Conservation (phyloP, 2,329 filamentous ascomycete genomes). For the Diaporthe citriasiana region DNA sequence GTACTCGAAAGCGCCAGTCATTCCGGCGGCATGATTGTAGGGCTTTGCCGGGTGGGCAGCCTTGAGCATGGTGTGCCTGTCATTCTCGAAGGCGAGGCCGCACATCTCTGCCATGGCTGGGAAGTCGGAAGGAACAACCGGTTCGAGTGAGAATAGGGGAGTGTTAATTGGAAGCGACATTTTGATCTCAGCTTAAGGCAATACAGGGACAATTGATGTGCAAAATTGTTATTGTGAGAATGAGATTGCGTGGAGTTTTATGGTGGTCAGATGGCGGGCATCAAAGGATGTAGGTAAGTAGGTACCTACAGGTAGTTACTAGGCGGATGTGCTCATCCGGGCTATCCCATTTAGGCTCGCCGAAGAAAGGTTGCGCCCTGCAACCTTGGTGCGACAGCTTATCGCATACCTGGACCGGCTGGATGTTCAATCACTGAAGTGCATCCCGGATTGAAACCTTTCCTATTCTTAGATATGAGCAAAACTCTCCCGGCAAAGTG, state of each 20-base stretch:
- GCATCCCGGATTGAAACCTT: too few species aligned
- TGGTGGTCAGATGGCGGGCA: not conserved
- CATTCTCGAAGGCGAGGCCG: conserved; percentile 51
- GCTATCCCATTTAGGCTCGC: conserved; percentile 29
- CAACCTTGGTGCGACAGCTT: not conserved
- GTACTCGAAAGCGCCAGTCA: conserved; percentile 43
- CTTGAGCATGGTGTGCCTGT: conserved; percentile 53
- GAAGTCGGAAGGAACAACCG: conserved; percentile 47
- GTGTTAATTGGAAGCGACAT: not conserved
- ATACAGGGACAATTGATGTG: not conserved
- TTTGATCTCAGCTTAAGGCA: not conserved
- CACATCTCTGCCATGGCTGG: conserved; percentile 50
- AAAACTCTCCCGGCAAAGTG: too few species aligned
- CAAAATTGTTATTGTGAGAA: not conserved
- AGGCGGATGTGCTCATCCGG: not conserved
- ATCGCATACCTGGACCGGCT: not conserved
- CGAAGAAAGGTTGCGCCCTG: not conserved
- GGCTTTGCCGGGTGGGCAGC: conserved; percentile 48
- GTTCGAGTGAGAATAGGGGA: conserved; percentile 30
- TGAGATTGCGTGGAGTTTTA: not conserved
- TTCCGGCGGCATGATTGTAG: conserved; percentile 48
- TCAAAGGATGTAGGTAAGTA: too few species aligned
- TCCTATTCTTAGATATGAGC: not conserved
- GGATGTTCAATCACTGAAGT: not conserved
- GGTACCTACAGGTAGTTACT: not conserved